A percentile compares a stretch with the other conserved stretches of the same genome.
These are phyloP conservation scores for Aspergillus eucalypticola DNA, from an alignment of 2,329 filamentous ascomycete genomes.

Conservation along the genomic window DNA sequence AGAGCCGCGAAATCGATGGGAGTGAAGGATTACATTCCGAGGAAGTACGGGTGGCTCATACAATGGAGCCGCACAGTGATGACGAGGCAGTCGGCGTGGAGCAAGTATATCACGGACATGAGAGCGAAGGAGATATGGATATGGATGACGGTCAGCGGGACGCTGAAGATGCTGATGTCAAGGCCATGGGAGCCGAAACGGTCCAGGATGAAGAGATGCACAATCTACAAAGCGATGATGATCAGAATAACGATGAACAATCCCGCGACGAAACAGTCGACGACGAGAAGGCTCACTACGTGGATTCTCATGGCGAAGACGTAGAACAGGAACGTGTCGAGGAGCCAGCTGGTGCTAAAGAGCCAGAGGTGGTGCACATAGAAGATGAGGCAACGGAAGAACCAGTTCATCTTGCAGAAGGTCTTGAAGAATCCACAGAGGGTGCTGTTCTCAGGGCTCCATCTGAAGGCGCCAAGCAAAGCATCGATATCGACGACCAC, in stretches of 20 bases:
- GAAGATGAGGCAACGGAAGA: not conserved
- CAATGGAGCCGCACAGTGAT: not conserved
- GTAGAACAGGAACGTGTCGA: not conserved
- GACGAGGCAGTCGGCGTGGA: not conserved
- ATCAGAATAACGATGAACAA: no score
- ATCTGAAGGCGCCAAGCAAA: not conserved
- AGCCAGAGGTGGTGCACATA: not conserved
- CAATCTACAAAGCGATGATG: not conserved
- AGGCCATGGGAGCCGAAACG: not conserved
- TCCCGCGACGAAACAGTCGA: no score
- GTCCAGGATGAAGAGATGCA: not conserved
- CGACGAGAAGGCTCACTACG: no score
- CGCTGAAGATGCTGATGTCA: not conserved
- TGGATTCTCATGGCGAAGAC: not conserved
- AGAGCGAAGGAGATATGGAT: not conserved
- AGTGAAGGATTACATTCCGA: not conserved
- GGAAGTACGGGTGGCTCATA: not conserved
- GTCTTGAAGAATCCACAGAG: not conserved
- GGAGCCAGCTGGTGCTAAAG: not conserved
- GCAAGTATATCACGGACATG: not conserved
- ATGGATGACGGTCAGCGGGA: not conserved
- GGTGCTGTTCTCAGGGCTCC: not conserved
- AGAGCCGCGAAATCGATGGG: not conserved
- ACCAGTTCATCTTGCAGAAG: not conserved
- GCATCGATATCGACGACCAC: not conserved